These are phyloP conservation scores for Chaetomidium leptoderma DNA, from an alignment of 495 filamentous ascomycete genomes.

Conservation along the genomic window DNA sequence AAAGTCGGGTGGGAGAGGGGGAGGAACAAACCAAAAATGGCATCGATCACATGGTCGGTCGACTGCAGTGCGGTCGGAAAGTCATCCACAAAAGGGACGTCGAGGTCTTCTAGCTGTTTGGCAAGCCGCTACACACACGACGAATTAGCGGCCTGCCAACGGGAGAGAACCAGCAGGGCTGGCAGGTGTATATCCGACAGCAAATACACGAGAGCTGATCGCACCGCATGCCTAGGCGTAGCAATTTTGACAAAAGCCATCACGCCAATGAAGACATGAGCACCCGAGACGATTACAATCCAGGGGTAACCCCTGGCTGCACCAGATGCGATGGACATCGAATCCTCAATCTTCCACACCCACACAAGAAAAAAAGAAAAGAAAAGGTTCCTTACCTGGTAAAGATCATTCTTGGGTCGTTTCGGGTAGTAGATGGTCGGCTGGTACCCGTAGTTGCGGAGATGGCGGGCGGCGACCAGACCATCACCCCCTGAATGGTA, in stretches of 20 bases:
- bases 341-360: not conserved
- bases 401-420: constrained; percentile 81
- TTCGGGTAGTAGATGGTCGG: constrained; percentile 94
- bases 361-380: not conserved
- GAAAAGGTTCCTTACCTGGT: constrained; percentile 54
- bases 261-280: constrained; percentile 1
- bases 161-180: constrained; percentile 18
- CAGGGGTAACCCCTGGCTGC: not conserved
- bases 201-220: constrained; percentile 23
- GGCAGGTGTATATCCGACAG: constrained; percentile 6
- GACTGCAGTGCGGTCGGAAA: constrained; percentile 61
- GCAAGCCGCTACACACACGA: constrained; percentile 61
- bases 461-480: constrained; percentile 88
- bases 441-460: constrained; percentile 89
- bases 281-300: not conserved
- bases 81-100: constrained; percentile 80
- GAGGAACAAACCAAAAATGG: constrained; percentile 70
- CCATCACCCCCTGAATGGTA: constrained; percentile 72
- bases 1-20: not conserved
- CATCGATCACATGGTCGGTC: constrained; percentile 80
- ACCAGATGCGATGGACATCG: too few species aligned
- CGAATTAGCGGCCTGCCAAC: constrained; percentile 19
- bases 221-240: not conserved
- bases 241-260: not conserved
- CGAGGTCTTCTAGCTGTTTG: constrained; percentile 76